Percentiles rank a stretch among this genome's conserved stretches.
Conservation (phyloP, 1,284 basidiomycete genomes). For the Cystobasidiaceae sp. region DNA sequence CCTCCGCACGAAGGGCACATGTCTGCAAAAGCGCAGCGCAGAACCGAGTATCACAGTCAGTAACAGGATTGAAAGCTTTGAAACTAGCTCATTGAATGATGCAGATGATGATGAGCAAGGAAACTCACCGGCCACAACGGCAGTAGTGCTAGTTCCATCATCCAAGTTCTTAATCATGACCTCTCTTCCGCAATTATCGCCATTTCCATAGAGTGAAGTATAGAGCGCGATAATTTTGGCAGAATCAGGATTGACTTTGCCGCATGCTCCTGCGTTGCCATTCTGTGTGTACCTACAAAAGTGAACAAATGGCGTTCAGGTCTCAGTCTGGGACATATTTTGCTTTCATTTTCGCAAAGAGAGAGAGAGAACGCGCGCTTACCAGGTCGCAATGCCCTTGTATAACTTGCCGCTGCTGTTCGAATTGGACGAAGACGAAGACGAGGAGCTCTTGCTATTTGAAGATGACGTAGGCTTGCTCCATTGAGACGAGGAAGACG, state of each 20-base stretch:
- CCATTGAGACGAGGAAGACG: not conserved
- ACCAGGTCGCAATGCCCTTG: conserved; percentile 25
- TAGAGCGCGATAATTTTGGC: conserved; percentile 30
- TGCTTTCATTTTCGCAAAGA: no score
- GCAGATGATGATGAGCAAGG: not conserved
- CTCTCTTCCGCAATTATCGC: conserved; percentile 14
- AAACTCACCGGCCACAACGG: conserved; percentile 20
- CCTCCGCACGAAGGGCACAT: conserved; percentile 21
- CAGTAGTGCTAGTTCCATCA: conserved; percentile 23
- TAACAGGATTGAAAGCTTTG: not conserved
- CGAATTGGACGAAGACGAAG: conserved; percentile 1
- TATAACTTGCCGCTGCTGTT: not conserved
- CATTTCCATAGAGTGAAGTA: conserved; percentile 11
- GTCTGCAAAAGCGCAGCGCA: not conserved
- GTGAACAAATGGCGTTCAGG: not conserved
- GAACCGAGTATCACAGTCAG: not conserved
- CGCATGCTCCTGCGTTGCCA: conserved; percentile 28
- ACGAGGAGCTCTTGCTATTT: not conserved
- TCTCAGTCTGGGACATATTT: no score
- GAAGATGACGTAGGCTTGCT: not conserved
- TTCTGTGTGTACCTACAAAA: conserved; percentile 16
- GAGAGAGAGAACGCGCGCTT: not conserved
- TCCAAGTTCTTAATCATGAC: conserved; percentile 27
- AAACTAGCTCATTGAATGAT: not conserved
- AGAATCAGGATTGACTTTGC: conserved; percentile 19